Evolutionary conservation across 2,329 filamentous ascomycete species (phyloP).

Genomic region (Clarireedia hainanense): DNA sequence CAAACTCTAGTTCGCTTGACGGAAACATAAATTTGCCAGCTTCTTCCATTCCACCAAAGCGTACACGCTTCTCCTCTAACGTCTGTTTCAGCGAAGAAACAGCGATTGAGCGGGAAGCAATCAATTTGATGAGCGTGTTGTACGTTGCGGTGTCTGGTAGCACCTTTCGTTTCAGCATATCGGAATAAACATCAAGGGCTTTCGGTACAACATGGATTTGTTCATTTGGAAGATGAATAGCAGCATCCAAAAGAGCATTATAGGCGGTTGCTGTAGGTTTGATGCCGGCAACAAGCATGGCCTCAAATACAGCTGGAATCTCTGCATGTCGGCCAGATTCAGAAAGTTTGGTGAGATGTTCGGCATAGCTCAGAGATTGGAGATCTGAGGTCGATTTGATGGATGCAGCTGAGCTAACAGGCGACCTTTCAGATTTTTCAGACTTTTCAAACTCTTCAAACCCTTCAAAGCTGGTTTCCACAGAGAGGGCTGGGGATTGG

Average conservation of each 20-base stretch:
- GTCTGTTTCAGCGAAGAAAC: slow-evolving; percentile 63
- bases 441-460: slow-evolving; percentile 35
- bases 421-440: slow-evolving; percentile 30
- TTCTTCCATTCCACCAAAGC: slow-evolving; percentile 81
- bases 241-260: slow-evolving; percentile 79
- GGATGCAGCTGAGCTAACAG: slow-evolving; percentile 51
- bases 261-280: slow-evolving; percentile 81
- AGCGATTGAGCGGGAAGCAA: slow-evolving; percentile 75
- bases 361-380: slow-evolving; percentile 64
- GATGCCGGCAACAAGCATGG: slow-evolving; percentile 75
- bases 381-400: slow-evolving; percentile 41
- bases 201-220: slow-evolving; percentile 82
- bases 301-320: slow-evolving; percentile 85
- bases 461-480: slow-evolving; percentile 34
- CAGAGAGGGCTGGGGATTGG: slow-evolving; percentile 23
- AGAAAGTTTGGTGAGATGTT: slow-evolving; percentile 69
- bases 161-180: slow-evolving; percentile 86
- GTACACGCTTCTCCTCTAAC: slow-evolving; percentile 72
- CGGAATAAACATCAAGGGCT: slow-evolving; percentile 88
- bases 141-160: slow-evolving; percentile 79
- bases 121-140: slow-evolving; percentile 73
- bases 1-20: slow-evolving; percentile 79
- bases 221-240: slow-evolving; percentile 71
- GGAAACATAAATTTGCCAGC: slow-evolving; percentile 79
- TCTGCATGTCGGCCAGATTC: slow-evolving; percentile 69